A percentile compares a stretch with the other conserved stretches of the same genome.
Conservation (phyloP, 495 filamentous ascomycete genomes). For the Hypoxylon subgilvum region DNA sequence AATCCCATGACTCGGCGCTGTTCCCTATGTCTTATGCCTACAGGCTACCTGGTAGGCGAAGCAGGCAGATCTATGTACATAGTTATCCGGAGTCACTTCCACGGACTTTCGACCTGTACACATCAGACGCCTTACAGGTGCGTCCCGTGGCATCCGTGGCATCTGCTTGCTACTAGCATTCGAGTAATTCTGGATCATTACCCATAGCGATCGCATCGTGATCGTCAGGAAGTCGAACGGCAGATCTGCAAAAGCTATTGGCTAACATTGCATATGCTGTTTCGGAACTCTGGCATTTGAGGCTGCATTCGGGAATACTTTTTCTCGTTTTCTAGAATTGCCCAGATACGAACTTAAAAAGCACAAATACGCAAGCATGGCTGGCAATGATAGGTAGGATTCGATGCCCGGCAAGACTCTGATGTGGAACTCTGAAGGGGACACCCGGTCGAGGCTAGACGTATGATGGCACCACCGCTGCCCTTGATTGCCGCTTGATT, state of each 20-base stretch:
- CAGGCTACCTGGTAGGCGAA: too few relatives aligned
- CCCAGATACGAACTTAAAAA: slow-evolving; percentile 23
- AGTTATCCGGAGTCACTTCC: too few relatives aligned
- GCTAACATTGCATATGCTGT: slow-evolving; percentile 10
- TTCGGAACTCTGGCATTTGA: slow-evolving; percentile 17
- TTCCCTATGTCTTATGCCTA: too few relatives aligned
- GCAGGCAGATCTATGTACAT: too few relatives aligned
- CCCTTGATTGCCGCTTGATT: slow-evolving; percentile 11
- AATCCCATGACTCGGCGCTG: too few relatives aligned
- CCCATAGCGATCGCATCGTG: slow-evolving; percentile 5
- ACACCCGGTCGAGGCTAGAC: slow-evolving; percentile 18
- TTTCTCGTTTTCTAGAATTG: slow-evolving; percentile 26
- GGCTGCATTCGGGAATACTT: slow-evolving; percentile 5
- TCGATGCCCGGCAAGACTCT: slow-evolving; percentile 28
- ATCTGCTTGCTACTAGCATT: too few relatives aligned
- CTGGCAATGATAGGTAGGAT: slow-evolving; percentile 11
- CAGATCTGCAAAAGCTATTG: neutral
- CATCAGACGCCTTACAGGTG: too few relatives aligned
- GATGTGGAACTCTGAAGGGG: slow-evolving; percentile 26
- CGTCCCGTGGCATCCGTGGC: too few relatives aligned
- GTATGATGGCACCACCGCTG: slow-evolving; percentile 24
- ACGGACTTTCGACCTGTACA: too few relatives aligned
- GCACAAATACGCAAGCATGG: slow-evolving; percentile 21
- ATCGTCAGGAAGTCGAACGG: neutral
- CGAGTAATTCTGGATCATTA: too few relatives aligned